Conservation (phyloP, 106 monocot genomes). For the Posidonia australis region DNA sequence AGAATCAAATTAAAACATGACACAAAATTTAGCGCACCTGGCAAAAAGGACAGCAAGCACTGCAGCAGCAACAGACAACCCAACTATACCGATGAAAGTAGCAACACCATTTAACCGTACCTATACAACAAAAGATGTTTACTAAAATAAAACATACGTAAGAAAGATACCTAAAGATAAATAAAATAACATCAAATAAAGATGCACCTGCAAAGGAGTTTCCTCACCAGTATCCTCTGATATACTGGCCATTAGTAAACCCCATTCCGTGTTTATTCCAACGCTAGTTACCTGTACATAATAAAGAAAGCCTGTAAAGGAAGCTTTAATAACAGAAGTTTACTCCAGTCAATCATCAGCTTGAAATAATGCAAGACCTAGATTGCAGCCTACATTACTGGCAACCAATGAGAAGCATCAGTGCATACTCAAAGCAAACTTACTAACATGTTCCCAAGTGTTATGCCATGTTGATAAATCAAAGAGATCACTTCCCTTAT, state of each 20-base stretch:
- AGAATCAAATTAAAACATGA: conserved; percentile 53
- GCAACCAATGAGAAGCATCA: too few species aligned
- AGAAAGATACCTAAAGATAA: not conserved
- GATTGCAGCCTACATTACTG: too few species aligned
- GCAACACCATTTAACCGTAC: conserved; percentile 59
- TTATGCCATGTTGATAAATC: too few species aligned
- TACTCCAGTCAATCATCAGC: too few species aligned
- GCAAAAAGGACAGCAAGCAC: conserved; percentile 66
- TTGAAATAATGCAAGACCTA: too few species aligned
- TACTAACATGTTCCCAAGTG: too few species aligned
- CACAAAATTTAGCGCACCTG: conserved; percentile 23
- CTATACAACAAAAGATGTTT: conserved; percentile 7
- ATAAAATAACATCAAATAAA: too few species aligned
- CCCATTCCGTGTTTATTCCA: conserved; percentile 98
- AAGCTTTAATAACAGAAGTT: not conserved
- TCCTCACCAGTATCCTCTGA: conserved; percentile 96
- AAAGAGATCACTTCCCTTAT: too few species aligned
- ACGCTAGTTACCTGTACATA: conserved; percentile 68
- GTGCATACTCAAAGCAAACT: too few species aligned
- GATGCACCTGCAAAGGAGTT: conserved; percentile 86
- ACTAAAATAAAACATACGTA: not conserved
- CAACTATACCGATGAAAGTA: conserved; percentile 81
- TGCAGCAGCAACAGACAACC: conserved; percentile 57
- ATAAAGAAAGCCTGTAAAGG: too few species aligned
- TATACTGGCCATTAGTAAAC: conserved; percentile 90